phyloP scores from a whole-genome alignment of 108 stramenopile species.

The Skeletonema costatum region DNA sequence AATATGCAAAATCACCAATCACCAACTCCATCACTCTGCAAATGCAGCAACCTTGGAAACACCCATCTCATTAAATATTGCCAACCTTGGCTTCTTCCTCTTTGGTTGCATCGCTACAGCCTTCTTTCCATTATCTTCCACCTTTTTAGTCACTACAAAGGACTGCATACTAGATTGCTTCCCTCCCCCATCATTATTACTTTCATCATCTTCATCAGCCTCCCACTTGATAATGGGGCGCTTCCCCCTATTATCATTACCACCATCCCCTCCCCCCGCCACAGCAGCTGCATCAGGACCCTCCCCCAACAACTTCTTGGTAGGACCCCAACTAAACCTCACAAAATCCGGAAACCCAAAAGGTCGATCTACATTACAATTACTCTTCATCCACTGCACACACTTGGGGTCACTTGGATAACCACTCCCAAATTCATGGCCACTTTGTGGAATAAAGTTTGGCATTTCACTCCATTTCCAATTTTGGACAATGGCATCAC shows the following conservation, averaged over 20 bases:
- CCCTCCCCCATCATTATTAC: slow-evolving; percentile 44
- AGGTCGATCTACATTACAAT: slow-evolving; percentile 56
- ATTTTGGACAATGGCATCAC: slow-evolving; percentile 65
- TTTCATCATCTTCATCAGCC: slow-evolving; percentile 65
- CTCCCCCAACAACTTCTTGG: slow-evolving; percentile 55
- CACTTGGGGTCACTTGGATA: slow-evolving; percentile 86
- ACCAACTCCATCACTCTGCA: neutral
- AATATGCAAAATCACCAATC: neutral
- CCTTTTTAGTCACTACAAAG: slow-evolving; percentile 38
- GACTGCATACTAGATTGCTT: slow-evolving; percentile 42
- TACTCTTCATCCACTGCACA: slow-evolving; percentile 65
- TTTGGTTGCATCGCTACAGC: neutral
- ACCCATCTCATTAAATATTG: slow-evolving; percentile 40
- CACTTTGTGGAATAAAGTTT: slow-evolving; percentile 20
- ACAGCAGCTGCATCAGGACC: neutral
- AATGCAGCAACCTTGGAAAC: slow-evolving; percentile 32
- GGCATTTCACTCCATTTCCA: slow-evolving; percentile 67
- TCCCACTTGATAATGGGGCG: slow-evolving; percentile 46
- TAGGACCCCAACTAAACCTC: slow-evolving; percentile 83
- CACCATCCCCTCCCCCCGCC: slow-evolving; percentile 24
- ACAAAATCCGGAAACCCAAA: slow-evolving; percentile 81
- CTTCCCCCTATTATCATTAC: neutral
- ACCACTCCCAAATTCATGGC: slow-evolving; percentile 57
- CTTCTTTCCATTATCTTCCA: neutral
- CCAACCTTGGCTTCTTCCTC: slow-evolving; percentile 39